A percentile compares a stretch with the other conserved stretches of the same genome.
Conservation (phyloP, 805 yeast species). For the Lipomyces spencermartinsiae region DNA sequence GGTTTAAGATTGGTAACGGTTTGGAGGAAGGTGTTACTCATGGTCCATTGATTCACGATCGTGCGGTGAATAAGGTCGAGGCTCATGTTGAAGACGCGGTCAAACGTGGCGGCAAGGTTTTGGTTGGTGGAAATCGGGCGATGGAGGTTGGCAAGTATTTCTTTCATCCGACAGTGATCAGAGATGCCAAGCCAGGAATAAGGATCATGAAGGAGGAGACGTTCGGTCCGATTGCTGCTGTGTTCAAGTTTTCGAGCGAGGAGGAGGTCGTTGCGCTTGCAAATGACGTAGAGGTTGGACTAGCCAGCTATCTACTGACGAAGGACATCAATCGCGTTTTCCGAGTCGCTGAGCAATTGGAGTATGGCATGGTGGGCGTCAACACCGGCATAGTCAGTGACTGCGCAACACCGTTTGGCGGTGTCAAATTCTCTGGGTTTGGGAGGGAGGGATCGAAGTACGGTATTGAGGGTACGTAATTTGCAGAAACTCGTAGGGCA, state of each 20-base stretch:
- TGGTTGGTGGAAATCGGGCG: constrained; percentile 64
- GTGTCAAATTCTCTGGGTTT: constrained; percentile 69
- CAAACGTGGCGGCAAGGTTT: constrained; percentile 65
- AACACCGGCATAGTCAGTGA: constrained; percentile 77
- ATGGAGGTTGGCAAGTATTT: constrained; percentile 64
- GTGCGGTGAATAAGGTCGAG: constrained; percentile 66
- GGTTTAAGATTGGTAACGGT: constrained; percentile 67
- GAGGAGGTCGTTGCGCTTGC: constrained; percentile 69
- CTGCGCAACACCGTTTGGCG: constrained; percentile 59
- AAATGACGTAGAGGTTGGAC: constrained; percentile 71
- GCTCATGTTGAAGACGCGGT: constrained; percentile 71
- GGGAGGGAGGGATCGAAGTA: constrained; percentile 72
- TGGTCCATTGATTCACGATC: constrained; percentile 74
- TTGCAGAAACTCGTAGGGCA: not conserved
- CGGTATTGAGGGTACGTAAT: constrained; percentile 61
- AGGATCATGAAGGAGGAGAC: constrained; percentile 71
- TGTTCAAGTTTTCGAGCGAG: constrained; percentile 67
- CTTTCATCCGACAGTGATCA: constrained; percentile 70
- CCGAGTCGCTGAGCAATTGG: constrained; percentile 68
- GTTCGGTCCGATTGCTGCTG: constrained; percentile 80
- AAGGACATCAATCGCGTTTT: constrained; percentile 60
- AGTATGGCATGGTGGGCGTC: constrained; percentile 83
- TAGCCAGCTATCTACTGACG: constrained; percentile 78
- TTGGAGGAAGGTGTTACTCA: constrained; percentile 64
- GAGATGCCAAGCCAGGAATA: constrained; percentile 65